Conservation (phyloP, 2,329 filamentous ascomycete genomes). For the Pestalotiopsis sp. region DNA sequence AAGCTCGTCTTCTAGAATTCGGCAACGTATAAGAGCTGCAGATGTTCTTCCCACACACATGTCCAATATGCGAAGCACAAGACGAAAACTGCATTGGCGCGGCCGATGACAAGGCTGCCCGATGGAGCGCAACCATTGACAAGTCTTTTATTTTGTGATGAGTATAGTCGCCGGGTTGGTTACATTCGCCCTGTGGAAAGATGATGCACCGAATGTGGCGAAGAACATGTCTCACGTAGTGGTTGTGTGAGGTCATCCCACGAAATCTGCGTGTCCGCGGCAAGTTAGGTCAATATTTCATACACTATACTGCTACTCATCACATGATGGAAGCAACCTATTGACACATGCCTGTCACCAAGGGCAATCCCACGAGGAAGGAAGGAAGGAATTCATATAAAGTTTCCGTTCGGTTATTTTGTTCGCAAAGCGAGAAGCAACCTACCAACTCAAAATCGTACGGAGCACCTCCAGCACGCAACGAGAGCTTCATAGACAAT, state of each 20-base stretch:
- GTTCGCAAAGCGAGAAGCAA: not conserved
- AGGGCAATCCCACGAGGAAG: not conserved
- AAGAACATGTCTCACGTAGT: not conserved
- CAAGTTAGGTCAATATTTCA: too few species aligned
- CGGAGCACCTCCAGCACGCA: not conserved
- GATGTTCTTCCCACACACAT: not conserved
- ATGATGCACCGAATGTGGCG: constrained; percentile 8
- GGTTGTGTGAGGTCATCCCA: constrained; percentile 5
- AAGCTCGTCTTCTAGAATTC: not conserved
- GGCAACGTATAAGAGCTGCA: not conserved
- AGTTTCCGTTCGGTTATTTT: not conserved
- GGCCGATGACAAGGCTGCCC: not conserved
- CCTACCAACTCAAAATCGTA: not conserved
- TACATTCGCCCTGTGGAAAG: constrained; percentile 4
- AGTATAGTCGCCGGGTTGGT: not conserved
- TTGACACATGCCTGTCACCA: not conserved
- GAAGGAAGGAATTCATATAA: not conserved
- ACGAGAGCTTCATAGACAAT: not conserved
- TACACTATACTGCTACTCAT: not conserved
- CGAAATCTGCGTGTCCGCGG: not conserved
- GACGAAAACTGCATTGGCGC: not conserved
- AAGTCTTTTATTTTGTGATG: not conserved
- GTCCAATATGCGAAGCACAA: not conserved
- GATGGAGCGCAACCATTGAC: not conserved
- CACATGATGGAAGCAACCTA: not conserved